Evolutionary conservation across 2,329 filamentous ascomycete genomes (phyloP).

Genomic region (Colletotrichum musae): DNA sequence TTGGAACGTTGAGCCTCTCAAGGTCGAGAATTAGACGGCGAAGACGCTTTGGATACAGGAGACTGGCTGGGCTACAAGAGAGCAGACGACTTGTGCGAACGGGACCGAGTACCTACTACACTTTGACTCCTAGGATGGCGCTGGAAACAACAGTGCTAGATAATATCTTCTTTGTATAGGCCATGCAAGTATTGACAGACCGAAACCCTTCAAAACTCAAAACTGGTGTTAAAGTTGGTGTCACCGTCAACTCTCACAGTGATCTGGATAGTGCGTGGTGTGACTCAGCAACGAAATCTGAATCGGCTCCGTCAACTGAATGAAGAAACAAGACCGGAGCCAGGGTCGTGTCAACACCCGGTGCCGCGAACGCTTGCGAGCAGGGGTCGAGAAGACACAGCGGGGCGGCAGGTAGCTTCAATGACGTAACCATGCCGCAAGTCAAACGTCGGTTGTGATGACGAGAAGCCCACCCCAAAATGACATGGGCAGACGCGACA

Average conservation of each 20-base stretch:
- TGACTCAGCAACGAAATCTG: constrained; percentile 4
- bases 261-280: not conserved
- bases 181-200: constrained; percentile 10
- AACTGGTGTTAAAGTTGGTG: not conserved
- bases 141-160: constrained; percentile 33
- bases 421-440: constrained; percentile 35
- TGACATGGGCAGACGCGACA: constrained; percentile 8
- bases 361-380: constrained; percentile 14
- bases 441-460: constrained; percentile 3
- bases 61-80: constrained; percentile 1
- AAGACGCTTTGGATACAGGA: constrained; percentile 10
- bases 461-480: constrained; percentile 12
- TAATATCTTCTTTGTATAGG: constrained; percentile 39
- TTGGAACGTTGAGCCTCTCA: constrained; percentile 93
- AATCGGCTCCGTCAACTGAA: constrained; percentile 15
- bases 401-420: constrained; percentile 12
- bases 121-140: constrained; percentile 19
- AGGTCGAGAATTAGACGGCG: constrained; percentile 53
- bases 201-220: not conserved
- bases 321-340: constrained; percentile 19
- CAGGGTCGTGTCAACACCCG: constrained; percentile 2
- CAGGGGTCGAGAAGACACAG: constrained; percentile 19
- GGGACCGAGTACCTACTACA: constrained; percentile 29
- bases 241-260: not conserved
- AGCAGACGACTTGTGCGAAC: constrained; percentile 10